phyloP scores from a whole-genome alignment of 2,329 filamentous ascomycete species.

The Cytospora piceicola region DNA sequence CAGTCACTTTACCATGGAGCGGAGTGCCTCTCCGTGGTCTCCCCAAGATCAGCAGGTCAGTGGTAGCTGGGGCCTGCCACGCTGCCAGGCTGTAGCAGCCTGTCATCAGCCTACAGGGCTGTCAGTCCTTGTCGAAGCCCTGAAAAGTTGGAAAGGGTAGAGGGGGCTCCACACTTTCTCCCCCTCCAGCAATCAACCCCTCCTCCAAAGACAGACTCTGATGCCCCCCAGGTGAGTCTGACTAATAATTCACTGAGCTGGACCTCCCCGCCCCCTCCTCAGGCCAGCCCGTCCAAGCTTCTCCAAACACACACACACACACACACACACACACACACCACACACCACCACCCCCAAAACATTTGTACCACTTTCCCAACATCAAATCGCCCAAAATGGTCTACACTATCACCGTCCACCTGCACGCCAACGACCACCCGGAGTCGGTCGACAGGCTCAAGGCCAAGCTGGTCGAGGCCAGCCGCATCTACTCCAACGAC shows the following conservation, averaged over 20 bases:
- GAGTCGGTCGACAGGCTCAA: conserved; percentile 68
- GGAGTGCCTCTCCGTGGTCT: conserved; percentile 8
- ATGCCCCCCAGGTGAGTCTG: too few relatives aligned
- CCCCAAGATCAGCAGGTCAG: too few relatives aligned
- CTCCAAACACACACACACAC: conserved; percentile 8
- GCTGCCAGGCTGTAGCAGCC: too few relatives aligned
- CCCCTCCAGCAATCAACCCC: neutral
- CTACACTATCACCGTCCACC: conserved; percentile 70
- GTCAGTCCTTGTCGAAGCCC: too few relatives aligned
- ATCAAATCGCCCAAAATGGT: conserved; percentile 54
- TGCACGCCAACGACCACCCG: conserved; percentile 69
- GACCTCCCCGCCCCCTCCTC: conserved; percentile 5
- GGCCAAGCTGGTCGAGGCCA: conserved; percentile 76
- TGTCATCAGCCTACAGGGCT: too few relatives aligned
- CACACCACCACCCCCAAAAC: neutral
- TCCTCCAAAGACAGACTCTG: conserved; percentile 2
- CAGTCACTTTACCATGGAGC: conserved; percentile 13
- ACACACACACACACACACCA: conserved; percentile 1
- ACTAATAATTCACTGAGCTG: neutral
- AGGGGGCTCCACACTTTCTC: neutral
- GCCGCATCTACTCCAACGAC: conserved; percentile 71
- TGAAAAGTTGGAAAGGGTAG: neutral
- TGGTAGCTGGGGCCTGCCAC: neutral
- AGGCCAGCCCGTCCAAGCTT: neutral
- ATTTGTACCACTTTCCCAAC: conserved; percentile 25